Evolutionary conservation across 257 asterid species (phyloP), one percentile per base, ranked within the genome.

Genomic region (Solanum medicagineum): DNA sequence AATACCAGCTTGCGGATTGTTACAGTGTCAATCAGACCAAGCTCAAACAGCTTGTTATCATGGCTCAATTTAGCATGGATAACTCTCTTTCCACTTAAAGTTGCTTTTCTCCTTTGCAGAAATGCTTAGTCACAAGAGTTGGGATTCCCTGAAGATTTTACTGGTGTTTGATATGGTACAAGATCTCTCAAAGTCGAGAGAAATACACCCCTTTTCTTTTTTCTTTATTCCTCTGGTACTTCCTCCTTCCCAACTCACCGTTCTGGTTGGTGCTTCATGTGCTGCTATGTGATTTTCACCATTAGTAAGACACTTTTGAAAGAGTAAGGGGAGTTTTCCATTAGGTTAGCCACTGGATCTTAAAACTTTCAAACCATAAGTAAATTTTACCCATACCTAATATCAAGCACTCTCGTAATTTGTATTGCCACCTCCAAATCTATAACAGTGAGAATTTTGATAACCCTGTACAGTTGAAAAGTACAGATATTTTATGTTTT

Each of bases 101-200:
- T 88, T 89, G 86, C 80, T 87, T 89, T 89, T 92, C 86, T 89
- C 92, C 90, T 90, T 90, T 90, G 92, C 93, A 90, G 94, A 92
- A 89, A 70, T 85, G 88, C 89, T 87, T 89, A 86, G 86, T 90
- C 89, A 85, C 90, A 90, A 85, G 90, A 81, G 79, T 84, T 86
- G 80, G 87, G 85, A 69, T 86, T 83, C 69, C 51, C 81, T 88
- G 94, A 90, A 90, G 91, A 87, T 89, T 80, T 89, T 84, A 84
- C 84, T 51, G 89, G 85, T 87, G 86, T 84, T 79, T 86, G 80
- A 83, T 69, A 47, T 83, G 89, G 86, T 86, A 86, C 83, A 86
- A 22, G 69, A 89, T 86, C 83, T 83, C 87, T 88, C 84, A 75
- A 86, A 53, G 4, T 79, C 17, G 83, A 53, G 83, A 79, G 83